Percentiles rank a stretch among this genome's conserved stretches.
These are phyloP conservation scores for Globisporangium carolinianum DNA, from an alignment of 352 stramenopile genomes.

Conservation along the genomic window DNA sequence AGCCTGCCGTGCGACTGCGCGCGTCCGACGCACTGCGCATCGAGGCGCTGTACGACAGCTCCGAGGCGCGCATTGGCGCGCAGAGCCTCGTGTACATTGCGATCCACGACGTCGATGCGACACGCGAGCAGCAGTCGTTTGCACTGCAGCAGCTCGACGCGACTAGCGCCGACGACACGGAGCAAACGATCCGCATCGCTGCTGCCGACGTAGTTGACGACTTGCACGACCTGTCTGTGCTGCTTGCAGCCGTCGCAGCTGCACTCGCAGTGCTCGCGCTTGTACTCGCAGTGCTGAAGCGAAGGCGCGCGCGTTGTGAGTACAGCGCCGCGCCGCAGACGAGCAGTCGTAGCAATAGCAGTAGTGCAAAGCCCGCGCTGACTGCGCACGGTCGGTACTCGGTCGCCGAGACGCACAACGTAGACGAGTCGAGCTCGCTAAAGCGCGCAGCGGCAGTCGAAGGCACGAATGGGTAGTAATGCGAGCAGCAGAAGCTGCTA, in stretches of 20 bases:
- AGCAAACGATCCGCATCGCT: constrained; percentile 1
- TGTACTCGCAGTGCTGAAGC: constrained; percentile 2
- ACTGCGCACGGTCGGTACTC: not conserved
- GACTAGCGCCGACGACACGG: not conserved
- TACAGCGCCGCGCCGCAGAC: not conserved
- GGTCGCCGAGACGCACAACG: not conserved
- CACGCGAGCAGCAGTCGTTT: not conserved
- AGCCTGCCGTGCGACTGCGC: not conserved
- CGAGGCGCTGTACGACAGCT: constrained; percentile 8
- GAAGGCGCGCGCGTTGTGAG: not conserved
- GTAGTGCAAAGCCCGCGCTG: not conserved
- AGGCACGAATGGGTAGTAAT: too few species aligned
- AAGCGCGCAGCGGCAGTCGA: not conserved
- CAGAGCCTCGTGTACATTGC: constrained; percentile 8
- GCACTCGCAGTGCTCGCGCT: not conserved
- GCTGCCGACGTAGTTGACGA: constrained; percentile 5
- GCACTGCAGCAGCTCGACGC: not conserved
- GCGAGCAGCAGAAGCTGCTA: too few species aligned
- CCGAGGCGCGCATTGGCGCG: constrained; percentile 6
- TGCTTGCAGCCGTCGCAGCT: not conserved
- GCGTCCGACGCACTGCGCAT: constrained; percentile 5
- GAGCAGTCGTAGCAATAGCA: too few species aligned
- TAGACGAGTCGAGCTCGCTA: not conserved
- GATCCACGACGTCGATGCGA: constrained; percentile 4
- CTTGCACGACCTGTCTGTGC: constrained; percentile 4